Base-by-base conservation (phyloP, 1,139 yeast species). In the Sugiyamaella novakii region DNA sequence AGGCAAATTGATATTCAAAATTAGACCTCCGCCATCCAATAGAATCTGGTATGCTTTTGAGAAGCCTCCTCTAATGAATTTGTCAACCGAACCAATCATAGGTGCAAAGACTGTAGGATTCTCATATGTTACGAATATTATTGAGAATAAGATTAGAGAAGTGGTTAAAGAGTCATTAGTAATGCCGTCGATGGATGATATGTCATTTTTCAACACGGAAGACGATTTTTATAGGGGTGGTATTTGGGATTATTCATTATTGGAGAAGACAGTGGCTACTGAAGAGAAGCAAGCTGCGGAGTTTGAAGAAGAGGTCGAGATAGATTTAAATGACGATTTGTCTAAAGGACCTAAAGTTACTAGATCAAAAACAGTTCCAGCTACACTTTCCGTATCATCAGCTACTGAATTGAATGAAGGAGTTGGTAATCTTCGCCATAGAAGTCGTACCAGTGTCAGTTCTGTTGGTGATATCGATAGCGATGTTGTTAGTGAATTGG, bases 31-130 rank as follows among this genome's bases (percentile, higher is more conserved):
- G 0, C 98, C 98, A 11, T 83, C 96, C 2, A 83, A 82, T 52
- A 76, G 98, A 59, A 62, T 92, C 1, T 92, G 98, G 98, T 92
- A 88, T 62, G 80, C 88, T 1, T 92, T 89, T 66, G 88, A 83
- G 57, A 68, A 76, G 5, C 88, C 84, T 75, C 98, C 98, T 0
- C 73, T 76, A 12, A 69, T 91, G 66, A 83, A 81, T 18, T 67
- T 92, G 54, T 81, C 77, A 31, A 83, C 89, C 44, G 97, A 89
- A 63, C 98, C 98, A 0, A 79, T 88, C 11, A 87, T 92, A 17
- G 86, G 95, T 57, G 81, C 95, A 2, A 76, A 95, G 51, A 88
- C 87, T 55, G 73, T 92, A 57, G 81, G 86, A 3, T 88, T 86
- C 60, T 79, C 80, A 33, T 77, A 91, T 64, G 78, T 92, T 40